These are phyloP conservation scores for Ophiocordyceps polyrhachis-furcata DNA, from an alignment of 2,329 filamentous ascomycete species.

Conservation along the genomic window DNA sequence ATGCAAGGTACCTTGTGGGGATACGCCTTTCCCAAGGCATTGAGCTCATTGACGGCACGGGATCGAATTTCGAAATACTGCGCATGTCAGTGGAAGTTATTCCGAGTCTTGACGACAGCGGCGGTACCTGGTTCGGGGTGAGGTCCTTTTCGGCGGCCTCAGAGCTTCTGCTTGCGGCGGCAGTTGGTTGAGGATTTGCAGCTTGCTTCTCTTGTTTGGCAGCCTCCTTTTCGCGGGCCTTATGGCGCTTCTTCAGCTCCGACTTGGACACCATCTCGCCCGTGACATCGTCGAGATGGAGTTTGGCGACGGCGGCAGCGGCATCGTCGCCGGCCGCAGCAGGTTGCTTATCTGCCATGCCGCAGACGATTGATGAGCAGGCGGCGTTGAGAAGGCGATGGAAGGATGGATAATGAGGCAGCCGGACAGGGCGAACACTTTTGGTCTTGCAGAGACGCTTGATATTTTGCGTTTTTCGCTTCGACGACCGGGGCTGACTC, in stretches of 20 bases:
- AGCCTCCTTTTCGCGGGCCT: constrained; percentile 71
- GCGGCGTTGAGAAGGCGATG: not conserved
- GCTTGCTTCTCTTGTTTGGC: constrained; percentile 80
- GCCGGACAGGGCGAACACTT: not conserved
- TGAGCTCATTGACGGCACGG: constrained; percentile 40
- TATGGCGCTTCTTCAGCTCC: constrained; percentile 87
- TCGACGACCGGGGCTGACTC: not conserved
- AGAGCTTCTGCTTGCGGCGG: constrained; percentile 31
- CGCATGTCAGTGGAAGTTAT: not conserved
- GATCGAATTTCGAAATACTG: constrained; percentile 90
- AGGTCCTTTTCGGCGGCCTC: constrained; percentile 42
- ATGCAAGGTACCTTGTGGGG: constrained; percentile 49
- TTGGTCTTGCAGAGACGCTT: not conserved
- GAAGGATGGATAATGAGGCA: not conserved
- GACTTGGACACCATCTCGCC: constrained; percentile 75
- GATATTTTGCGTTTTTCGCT: not conserved
- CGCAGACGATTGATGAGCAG: not conserved
- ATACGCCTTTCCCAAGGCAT: constrained; percentile 35
- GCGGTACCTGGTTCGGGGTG: constrained; percentile 30
- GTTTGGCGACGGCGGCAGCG: constrained; percentile 44
- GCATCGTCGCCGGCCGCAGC: constrained; percentile 21
- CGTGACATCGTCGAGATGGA: constrained; percentile 80
- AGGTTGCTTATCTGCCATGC: constrained; percentile 16
- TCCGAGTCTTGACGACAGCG: not conserved
- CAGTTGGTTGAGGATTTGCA: constrained; percentile 51